These are phyloP conservation scores for Adansonia rubrostipa DNA, from an alignment of 441 rosid genomes.

Conservation along the genomic window DNA sequence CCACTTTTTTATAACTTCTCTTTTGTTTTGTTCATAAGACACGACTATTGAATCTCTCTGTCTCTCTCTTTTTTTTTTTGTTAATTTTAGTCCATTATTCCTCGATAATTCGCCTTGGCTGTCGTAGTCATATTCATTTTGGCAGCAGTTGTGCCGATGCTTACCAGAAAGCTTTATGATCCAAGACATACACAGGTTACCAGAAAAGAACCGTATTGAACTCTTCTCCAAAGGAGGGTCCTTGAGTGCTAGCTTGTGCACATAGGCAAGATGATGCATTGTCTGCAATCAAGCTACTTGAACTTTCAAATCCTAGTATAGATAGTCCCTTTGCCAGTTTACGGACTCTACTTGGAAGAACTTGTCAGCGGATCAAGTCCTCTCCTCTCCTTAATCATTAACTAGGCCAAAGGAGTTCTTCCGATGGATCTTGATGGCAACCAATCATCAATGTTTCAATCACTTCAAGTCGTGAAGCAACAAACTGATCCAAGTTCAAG, in stretches of 20 bases:
- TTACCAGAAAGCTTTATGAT: conserved; percentile 36
- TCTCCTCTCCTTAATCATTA: conserved; percentile 42
- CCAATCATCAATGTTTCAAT: conserved; percentile 35
- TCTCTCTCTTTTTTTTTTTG: neutral
- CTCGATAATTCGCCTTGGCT: conserved; percentile 11
- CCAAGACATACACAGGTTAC: conserved; percentile 43
- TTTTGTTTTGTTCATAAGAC: neutral
- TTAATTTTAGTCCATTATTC: neutral
- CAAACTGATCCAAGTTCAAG: conserved; percentile 27
- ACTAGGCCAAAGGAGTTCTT: conserved; percentile 30
- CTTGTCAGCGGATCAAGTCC: conserved; percentile 38
- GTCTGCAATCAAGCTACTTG: conserved; percentile 38
- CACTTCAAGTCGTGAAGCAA: conserved; percentile 30
- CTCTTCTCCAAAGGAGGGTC: conserved; percentile 24
- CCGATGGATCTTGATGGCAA: conserved; percentile 27
- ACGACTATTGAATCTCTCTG: neutral
- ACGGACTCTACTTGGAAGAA: conserved; percentile 44
- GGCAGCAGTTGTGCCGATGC: conserved; percentile 29
- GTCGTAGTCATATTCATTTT: conserved; percentile 14
- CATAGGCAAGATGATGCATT: conserved; percentile 43
- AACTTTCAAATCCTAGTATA: conserved; percentile 33
- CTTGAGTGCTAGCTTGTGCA: conserved; percentile 37
- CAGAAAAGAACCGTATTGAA: conserved; percentile 39
- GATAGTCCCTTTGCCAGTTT: conserved; percentile 34
- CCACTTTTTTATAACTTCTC: neutral